Evolutionary conservation across 306 rosid genomes (phyloP).

Genomic region (Acacia melanoxylon): DNA sequence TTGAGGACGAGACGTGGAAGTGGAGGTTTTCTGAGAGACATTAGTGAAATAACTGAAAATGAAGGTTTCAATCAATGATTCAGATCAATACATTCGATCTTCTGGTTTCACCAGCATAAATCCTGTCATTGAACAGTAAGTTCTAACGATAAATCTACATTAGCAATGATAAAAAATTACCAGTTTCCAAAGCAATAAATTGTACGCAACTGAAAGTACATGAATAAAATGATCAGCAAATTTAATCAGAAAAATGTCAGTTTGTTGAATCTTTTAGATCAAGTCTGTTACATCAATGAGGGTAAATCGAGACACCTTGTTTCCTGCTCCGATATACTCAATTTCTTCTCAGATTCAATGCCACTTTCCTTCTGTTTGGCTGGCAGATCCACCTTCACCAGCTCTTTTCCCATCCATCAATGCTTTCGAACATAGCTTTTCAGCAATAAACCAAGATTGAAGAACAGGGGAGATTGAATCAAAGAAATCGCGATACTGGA

Average conservation of each 20-base stretch:
- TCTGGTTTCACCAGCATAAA: slow-evolving; percentile 4
- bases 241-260: neutral
- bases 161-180: neutral
- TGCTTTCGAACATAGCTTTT: neutral
- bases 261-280: neutral
- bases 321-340: neutral
- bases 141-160: neutral
- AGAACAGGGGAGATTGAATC: neutral
- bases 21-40: slow-evolving; percentile 59
- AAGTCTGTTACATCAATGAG: neutral
- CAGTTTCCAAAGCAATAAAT: neutral
- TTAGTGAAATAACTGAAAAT: slow-evolving; percentile 35
- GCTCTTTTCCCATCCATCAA: neutral
- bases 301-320: neutral
- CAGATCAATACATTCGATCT: slow-evolving; percentile 15
- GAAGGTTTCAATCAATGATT: slow-evolving; percentile 1
- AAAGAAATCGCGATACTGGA: neutral
- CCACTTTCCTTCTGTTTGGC: neutral
- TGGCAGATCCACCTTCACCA: neutral
- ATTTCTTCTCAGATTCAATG: neutral
- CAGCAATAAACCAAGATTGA: neutral
- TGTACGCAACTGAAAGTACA: neutral
- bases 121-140: neutral
- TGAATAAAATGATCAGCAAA: neutral
- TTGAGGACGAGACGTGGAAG: slow-evolving; percentile 76